Evolutionary conservation across 805 yeast species (phyloP), one percentile per base, ranked within the genome.

Genomic region (Nakazawaea wickerhamii): DNA sequence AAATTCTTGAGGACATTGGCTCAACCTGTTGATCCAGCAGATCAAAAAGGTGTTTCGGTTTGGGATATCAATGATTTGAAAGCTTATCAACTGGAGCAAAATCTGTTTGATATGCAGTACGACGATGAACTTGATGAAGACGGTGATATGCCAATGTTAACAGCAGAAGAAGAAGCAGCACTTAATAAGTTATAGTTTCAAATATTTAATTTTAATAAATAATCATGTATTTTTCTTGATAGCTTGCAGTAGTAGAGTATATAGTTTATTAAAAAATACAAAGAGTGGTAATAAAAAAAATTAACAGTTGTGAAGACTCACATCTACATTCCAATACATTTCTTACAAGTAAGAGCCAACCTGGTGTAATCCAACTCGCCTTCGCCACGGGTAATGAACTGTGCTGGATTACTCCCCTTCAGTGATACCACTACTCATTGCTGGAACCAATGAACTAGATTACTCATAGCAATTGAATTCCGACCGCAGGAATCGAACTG

Each of bases 1-100:
- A 90, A 88, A 63, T 93, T 93, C 57, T 68, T 93, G 58, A 70
- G 98, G 53, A 82, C 89, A 2, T 78, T 90, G 76, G 98, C 99
- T 0, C 99, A 93, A 61, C 98, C 98, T 0, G 70, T 86, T 0
- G 79, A 89, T 57, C 84, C 86, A 1, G 80, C 83, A 48, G 97
- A 91, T 57, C 95, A 85, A 59, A 95, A 89, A 54, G 97, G 97
- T 41, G 83, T 90, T 3, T 84, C 95, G 7, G 95, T 93, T 13
- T 91, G 98, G 99, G 83, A 82, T 45, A 48, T 79, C 21, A 83
- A 79, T 36, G 90, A 86, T 54, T 62, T 87, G 40, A 62, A 73
- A 41, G 63, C 59, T 18, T 74, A 68, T 55, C 96, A 87, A 58
- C 58, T 64, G 35, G 74, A 71, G 39, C 81, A 78, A 56, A 59